Evolutionary conservation across 441 rosid species (phyloP).

Genomic region (Populus hybrid): DNA sequence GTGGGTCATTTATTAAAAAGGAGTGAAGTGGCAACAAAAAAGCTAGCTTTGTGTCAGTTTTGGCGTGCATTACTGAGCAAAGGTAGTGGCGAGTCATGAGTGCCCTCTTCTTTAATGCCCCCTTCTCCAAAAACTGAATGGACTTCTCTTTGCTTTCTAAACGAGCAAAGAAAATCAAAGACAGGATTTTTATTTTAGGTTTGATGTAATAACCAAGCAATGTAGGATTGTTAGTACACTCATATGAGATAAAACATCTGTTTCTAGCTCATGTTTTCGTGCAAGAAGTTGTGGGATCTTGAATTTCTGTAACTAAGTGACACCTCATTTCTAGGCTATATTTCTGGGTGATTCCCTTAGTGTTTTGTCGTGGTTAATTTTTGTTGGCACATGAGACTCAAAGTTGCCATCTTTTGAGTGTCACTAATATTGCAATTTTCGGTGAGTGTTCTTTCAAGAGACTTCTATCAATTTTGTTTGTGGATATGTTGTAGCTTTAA

Average conservation of each 20-base stretch:
- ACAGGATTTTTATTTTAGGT: neutral
- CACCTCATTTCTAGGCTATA: slow-evolving; percentile 27
- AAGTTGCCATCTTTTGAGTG: neutral
- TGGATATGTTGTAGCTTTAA: slow-evolving; percentile 8
- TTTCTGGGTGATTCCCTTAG: slow-evolving; percentile 5
- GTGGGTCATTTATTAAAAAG: slow-evolving; percentile 24
- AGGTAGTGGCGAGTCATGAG: slow-evolving; percentile 28
- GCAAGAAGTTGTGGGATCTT: slow-evolving; percentile 7
- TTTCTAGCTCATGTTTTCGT: slow-evolving; percentile 10
- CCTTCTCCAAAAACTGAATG: slow-evolving; percentile 21
- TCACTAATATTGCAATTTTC: neutral
- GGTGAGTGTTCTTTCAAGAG: slow-evolving; percentile 4
- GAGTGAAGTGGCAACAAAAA: slow-evolving; percentile 26
- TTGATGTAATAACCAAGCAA: slow-evolving; percentile 1
- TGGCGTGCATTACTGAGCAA: slow-evolving; percentile 50
- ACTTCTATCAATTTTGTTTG: neutral
- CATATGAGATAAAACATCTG: slow-evolving; percentile 13
- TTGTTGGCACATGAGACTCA: neutral
- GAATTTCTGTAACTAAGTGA: slow-evolving; percentile 21
- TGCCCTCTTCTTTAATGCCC: slow-evolving; percentile 22
- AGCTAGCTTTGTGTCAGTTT: slow-evolving; percentile 41
- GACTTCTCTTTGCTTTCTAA: slow-evolving; percentile 25
- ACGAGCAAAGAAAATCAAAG: slow-evolving; percentile 16
- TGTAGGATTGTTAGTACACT: slow-evolving; percentile 10
- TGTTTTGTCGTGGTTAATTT: neutral